These are phyloP conservation scores for maize (Zea mays) DNA, from an alignment of 176 grass and related monocot species.

Conservation along the genomic window DNA sequence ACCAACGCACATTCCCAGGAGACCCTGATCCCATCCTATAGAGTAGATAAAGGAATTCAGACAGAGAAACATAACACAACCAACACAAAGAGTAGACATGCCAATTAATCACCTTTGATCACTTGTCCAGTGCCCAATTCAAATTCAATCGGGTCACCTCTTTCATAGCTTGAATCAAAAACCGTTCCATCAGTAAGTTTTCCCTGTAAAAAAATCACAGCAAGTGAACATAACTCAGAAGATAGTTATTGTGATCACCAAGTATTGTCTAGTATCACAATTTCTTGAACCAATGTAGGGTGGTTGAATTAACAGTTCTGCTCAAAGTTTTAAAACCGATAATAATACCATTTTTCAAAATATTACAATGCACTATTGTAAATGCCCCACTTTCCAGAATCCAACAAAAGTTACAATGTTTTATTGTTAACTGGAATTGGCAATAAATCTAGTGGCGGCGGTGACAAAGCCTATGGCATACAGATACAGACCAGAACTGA, in stretches of 20 bases:
- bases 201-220: constrained; percentile 57
- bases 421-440: neutral
- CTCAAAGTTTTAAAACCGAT: neutral
- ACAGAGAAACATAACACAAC: constrained; percentile 1
- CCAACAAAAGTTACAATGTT: neutral
- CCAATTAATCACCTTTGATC: constrained; percentile 65
- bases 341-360: neutral
- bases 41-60: constrained; percentile 19
- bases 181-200: constrained; percentile 88
- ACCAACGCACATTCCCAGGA: constrained; percentile 95
- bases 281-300: neutral
- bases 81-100: neutral
- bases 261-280: neutral
- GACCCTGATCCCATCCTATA: constrained; percentile 93
- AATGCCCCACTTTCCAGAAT: neutral
- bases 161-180: constrained; percentile 98
- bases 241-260: neutral
- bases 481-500: neutral
- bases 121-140: constrained; percentile 95
- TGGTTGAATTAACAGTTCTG: neutral
- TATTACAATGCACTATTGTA: neutral
- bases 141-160: constrained; percentile 96
- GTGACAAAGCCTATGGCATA: neutral
- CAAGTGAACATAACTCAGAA: constrained; percentile 15
- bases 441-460: neutral